Base-by-base conservation (phyloP, 768 basidiomycete species). In the Neoboletus brunneissimus region DNA sequence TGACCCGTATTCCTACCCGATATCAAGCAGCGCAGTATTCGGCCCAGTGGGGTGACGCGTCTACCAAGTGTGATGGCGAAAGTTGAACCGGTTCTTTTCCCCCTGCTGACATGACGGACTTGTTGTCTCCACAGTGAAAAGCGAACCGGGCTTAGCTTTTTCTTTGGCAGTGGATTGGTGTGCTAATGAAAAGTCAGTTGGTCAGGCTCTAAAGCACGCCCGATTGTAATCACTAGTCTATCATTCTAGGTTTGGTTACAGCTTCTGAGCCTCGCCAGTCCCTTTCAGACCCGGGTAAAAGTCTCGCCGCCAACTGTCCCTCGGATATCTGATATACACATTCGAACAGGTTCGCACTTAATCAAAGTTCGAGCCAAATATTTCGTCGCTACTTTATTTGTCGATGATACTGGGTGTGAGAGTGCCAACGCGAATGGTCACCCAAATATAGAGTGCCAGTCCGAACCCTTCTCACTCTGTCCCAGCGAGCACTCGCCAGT, bases 381-480 rank as follows among this genome's bases (percentile, higher is more conserved):
- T 22, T 10, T 34, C 8, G 0, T 12, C 16, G 22, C 15, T 34
- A 18, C 38, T 32, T 31, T 50, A 31, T 52, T 23, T 52, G 32
- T 53, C 11, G 23, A 22, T 23, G 27, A 20, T 44, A 15, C 8
- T 27, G 18, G 43, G 53, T 60, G 55, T 51, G 60, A 35, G 48
- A 50, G 31, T 16, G 13, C 22, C 27, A 32, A n/a, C 38, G 9
- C 38, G 13, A 51, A 23, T 16, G 27, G 23, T 53, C 22, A 34
- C 46, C 64, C 34, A 60, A 64, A 54, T 48, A 53, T 57, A 45
- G 51, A 34, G 20, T 16, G 22, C 31, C 9, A 20, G 12, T 47
- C 31, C 4, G 18, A 42, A 20, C 29, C 62, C 50, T 47, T 48
- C n/a, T 32, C 47, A 32, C 50, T 48, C 35, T 43, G 23, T 29